phyloP scores from a whole-genome alignment of 805 yeast genomes.

The Metschnikowia dekortorum region DNA sequence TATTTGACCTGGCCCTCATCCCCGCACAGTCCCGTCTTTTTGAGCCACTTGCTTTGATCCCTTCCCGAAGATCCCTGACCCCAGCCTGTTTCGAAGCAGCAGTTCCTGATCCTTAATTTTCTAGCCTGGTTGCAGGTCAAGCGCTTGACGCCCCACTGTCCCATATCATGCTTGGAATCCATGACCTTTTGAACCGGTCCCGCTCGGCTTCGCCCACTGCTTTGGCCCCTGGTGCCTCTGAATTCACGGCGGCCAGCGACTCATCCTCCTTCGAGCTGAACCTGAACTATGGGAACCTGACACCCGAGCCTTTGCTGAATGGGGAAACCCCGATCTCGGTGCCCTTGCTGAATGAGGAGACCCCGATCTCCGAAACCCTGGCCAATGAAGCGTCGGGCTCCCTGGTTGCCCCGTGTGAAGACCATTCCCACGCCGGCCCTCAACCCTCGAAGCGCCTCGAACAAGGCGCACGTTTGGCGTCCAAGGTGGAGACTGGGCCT shows the following conservation, averaged over 20 bases:
- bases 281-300: neutral
- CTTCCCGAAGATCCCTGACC: neutral
- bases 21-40: neutral
- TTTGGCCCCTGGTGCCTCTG: neutral
- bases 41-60: neutral
- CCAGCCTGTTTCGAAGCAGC: neutral
- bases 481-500: slow-evolving; percentile 4
- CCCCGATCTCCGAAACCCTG: neutral
- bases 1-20: neutral
- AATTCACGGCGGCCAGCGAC: neutral
- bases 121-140: neutral
- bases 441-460: too few relatives aligned
- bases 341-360: neutral
- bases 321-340: neutral
- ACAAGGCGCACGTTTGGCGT: neutral
- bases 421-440: too few relatives aligned
- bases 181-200: slow-evolving; percentile 16
- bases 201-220: neutral
- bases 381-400: too few relatives aligned
- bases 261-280: neutral
- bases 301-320: neutral
- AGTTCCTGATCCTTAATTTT: neutral
- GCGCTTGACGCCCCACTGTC: slow-evolving; percentile 1
- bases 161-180: slow-evolving; percentile 17
- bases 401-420: too few relatives aligned